Evolutionary conservation across 441 rosid genomes (phyloP), one percentile per base, ranked within the genome.

Genomic region (Arabidopsis hybrid): DNA sequence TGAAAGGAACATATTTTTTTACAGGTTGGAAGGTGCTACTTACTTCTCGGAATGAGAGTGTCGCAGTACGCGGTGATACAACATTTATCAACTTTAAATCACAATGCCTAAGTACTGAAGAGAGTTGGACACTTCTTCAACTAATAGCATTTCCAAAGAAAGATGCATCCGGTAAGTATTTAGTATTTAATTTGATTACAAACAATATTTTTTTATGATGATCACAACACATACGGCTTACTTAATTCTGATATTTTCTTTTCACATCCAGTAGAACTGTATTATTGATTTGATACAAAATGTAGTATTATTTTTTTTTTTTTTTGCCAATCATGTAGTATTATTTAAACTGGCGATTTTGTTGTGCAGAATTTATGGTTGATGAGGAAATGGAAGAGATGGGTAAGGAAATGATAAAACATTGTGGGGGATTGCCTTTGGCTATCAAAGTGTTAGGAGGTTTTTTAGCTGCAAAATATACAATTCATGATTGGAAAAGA

Each of bases 101-200:
- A 16, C 7, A 51, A 21, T 56, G 38, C n/a, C 13, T 79, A 35
- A 52, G 6, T 2, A 4, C 4, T 1, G 16, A 50, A 36, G 56
- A 82, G 0, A 50, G 81, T 21, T 77, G 81, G 79, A n/a, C 34
- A 13, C 56, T 74, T 70, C 36, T 79, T 7, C 72, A 3, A 16
- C 29, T 53, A 6, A 69, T 29, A 53, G 68, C 78, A 17, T 34
- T 75, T 42, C 42, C 67, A 0, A 32, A 10, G 8, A 29, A 10
- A 39, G 36, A 67, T 8, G 5, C 14, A 12, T 26, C n/a, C 0
- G 71, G 67, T 78, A 58, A 34, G 62, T 49, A n/a, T n/a, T n/a
- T n/a, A n/a, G 18, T 46, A 8, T 21, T 21, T 21, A 38, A 38
- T 38, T 49, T 49, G 12, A 17, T 9, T 0, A 50, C 7, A 21